Conservation (phyloP, 2,329 filamentous ascomycete genomes). For the Ophiostoma pallidulum region DNA sequence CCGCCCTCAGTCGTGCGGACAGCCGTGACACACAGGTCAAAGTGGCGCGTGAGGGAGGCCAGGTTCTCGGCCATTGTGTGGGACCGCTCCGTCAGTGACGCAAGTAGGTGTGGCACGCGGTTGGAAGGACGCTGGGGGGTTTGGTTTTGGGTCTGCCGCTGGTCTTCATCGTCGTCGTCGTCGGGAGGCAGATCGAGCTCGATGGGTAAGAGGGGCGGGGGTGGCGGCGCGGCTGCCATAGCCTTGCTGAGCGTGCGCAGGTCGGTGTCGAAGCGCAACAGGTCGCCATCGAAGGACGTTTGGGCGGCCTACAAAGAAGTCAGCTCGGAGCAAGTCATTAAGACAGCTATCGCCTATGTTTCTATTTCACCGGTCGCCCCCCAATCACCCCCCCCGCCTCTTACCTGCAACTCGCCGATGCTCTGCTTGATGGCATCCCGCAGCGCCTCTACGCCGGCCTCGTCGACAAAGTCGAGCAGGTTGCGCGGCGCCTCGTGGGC, state of each 20-base stretch:
- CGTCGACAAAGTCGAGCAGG: constrained; percentile 69
- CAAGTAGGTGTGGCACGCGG: constrained; percentile 43
- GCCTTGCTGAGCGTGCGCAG: constrained; percentile 55
- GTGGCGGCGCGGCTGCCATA: constrained; percentile 34
- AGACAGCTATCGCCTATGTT: too few species aligned
- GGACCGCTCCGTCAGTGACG: constrained; percentile 61
- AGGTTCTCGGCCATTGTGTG: constrained; percentile 75
- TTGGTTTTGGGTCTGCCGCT: constrained; percentile 14
- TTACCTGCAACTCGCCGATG: constrained; percentile 60
- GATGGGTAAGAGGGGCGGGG: constrained; percentile 17
- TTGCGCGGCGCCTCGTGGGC: constrained; percentile 48
- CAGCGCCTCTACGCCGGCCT: constrained; percentile 56
- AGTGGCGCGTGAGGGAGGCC: constrained; percentile 73
- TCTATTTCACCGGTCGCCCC: neutral
- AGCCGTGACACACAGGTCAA: constrained; percentile 86
- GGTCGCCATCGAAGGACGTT: constrained; percentile 65
- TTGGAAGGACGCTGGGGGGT: constrained; percentile 26
- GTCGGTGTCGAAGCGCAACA: constrained; percentile 66
- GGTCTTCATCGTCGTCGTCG: neutral
- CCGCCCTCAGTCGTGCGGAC: constrained; percentile 83
- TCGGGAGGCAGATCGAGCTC: neutral
- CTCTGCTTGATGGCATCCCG: constrained; percentile 58
- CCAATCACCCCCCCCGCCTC: neutral
- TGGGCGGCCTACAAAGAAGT: constrained; percentile 43
- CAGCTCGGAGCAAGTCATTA: too few species aligned